phyloP scores from a whole-genome alignment of 495 filamentous ascomycete genomes.

The Xylaria palmicola region DNA sequence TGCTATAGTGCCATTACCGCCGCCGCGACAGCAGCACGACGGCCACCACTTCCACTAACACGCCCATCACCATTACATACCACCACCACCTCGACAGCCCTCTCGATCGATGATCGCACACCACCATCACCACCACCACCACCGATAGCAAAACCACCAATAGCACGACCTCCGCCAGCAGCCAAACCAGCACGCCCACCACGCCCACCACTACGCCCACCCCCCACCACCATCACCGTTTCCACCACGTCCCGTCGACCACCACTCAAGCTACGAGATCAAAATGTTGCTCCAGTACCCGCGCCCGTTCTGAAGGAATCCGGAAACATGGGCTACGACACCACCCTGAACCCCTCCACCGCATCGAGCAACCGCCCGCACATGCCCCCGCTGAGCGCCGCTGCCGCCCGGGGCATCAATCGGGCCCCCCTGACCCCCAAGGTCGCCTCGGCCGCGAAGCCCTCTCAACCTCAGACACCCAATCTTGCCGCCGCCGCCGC shows the following conservation, averaged over 20 bases:
- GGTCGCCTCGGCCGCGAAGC: slow-evolving; percentile 30
- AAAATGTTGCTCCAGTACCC: slow-evolving; percentile 41
- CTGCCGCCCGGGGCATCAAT: slow-evolving; percentile 36
- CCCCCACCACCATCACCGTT: not conserved
- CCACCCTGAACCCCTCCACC: slow-evolving; percentile 20
- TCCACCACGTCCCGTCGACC: slow-evolving; percentile 18
- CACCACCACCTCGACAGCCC: not conserved
- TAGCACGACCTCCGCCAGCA: not conserved
- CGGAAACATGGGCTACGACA: slow-evolving; percentile 30
- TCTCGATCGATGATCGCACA: not conserved
- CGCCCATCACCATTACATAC: not conserved
- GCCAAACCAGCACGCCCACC: not conserved
- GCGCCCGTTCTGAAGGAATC: slow-evolving; percentile 33
- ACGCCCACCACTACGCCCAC: not conserved
- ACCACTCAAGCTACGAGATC: slow-evolving; percentile 36
- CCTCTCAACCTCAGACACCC: slow-evolving; percentile 28
- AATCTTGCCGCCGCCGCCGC: slow-evolving; percentile 32
- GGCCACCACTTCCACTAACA: not conserved
- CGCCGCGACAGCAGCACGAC: not conserved
- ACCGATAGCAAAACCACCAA: not conserved
- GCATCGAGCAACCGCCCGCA: slow-evolving; percentile 33
- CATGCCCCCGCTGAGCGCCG: slow-evolving; percentile 38
- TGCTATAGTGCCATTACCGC: not conserved
- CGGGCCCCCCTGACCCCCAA: slow-evolving; percentile 48
- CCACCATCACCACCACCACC: not conserved